Evolutionary conservation across 73 alveolate species (phyloP), one percentile per base, ranked within the genome.

Genomic region (Vitrella brassicaformis): DNA sequence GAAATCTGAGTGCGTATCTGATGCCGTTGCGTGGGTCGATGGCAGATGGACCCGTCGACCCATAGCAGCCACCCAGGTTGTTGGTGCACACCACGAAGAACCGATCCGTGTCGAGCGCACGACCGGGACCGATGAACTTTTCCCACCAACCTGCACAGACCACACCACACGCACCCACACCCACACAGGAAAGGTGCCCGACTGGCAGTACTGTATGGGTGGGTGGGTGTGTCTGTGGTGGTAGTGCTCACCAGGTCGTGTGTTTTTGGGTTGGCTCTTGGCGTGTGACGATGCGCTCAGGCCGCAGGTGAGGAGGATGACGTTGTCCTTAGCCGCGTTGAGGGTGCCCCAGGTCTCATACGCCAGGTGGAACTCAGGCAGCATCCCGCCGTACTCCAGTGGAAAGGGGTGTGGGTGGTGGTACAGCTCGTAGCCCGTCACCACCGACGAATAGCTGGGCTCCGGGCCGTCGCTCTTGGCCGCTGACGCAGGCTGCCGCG

Each of bases 281-380:
- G 82, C 82, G 27, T 75, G 82, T 28, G 75, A 67, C 19, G 82
- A 75, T 10, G 82, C 82, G 30, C 75, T 66, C 82, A 75, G 66
- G 30, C 82, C 82, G 39, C 82, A 75, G 22, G 56, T 39, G 56
- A 39, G 56, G 14, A 39, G 56, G 14, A 39, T 39, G 56, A 39
- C 56, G 56, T 39, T 39, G 56, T 39, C 56, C 14, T 14, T 39
- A 4, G 4, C 14, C 56, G 4, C 56, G 56, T 39, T 39, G 22
- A 39, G 4, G 22, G 56, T 39, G 25, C 81, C 81, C 81, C 81
- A 74, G 30, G 81, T 74, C 32, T 74, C 81, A 66, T 74, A 74
- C 72, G 81, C 81, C 26, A 74, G 30, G 45, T 74, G 73, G 73
- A 74, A 74, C 73, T 39, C 56, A 14, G 56, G 56, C 56, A 39